Conservation (phyloP, 345 rosid species). For the Brassica napus region DNA sequence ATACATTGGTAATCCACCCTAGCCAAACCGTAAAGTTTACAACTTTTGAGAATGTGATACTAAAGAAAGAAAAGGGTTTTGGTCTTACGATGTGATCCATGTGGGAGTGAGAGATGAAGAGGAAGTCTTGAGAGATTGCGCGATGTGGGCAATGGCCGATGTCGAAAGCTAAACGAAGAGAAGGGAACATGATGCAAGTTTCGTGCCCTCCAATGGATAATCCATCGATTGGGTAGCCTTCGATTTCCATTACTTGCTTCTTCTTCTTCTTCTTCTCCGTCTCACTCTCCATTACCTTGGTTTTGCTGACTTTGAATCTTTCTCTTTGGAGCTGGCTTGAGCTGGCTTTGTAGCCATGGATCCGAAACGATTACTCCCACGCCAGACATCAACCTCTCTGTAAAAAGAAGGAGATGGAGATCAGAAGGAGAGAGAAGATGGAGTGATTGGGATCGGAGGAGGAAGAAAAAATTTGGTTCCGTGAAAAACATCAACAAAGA, state of each 20-base stretch:
- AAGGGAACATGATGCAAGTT: slow-evolving; percentile 85
- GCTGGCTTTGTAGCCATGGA: slow-evolving; percentile 85
- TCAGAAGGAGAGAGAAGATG: too few relatives aligned
- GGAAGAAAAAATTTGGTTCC: too few relatives aligned
- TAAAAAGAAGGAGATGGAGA: too few relatives aligned
- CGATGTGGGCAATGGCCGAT: slow-evolving; percentile 94
- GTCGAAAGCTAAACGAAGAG: slow-evolving; percentile 79
- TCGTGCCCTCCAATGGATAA: slow-evolving; percentile 92
- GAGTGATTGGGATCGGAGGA: too few relatives aligned
- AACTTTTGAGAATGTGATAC: background rate
- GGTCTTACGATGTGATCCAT: slow-evolving; percentile 89
- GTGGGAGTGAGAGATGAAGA: slow-evolving; percentile 91
- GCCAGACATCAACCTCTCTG: slow-evolving; percentile 56
- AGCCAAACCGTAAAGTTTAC: background rate
- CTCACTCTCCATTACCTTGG: background rate
- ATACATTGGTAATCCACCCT: slow-evolving; percentile 98
- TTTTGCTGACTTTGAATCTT: slow-evolving; percentile 12
- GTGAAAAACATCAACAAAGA: too few relatives aligned
- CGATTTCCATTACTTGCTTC: slow-evolving; percentile 41
- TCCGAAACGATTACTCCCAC: slow-evolving; percentile 74
- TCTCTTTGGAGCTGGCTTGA: slow-evolving; percentile 52
- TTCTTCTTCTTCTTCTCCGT: slow-evolving; percentile 36
- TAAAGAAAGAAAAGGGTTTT: background rate
- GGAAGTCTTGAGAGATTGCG: slow-evolving; percentile 84
- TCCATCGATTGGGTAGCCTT: slow-evolving; percentile 79